These are phyloP conservation scores for Hirschfeldia incana DNA, from an alignment of 345 rosid genomes.

Conservation along the genomic window DNA sequence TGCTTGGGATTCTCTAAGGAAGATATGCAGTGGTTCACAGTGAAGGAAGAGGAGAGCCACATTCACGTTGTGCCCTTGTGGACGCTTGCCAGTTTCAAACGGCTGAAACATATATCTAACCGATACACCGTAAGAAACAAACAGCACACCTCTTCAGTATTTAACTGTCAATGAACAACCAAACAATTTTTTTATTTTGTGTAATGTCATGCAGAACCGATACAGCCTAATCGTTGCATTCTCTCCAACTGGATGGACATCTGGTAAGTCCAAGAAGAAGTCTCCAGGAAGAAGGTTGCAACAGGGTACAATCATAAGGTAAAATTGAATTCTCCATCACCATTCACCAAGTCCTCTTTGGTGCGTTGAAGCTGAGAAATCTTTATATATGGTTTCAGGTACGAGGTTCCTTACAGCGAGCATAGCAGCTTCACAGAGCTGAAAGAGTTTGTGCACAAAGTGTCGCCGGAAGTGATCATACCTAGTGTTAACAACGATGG, in stretches of 20 bases:
- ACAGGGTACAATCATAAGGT: constrained; percentile 97
- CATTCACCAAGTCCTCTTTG: background rate
- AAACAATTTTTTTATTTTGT: background rate
- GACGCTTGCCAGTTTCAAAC: constrained; percentile 95
- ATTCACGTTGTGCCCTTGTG: constrained; percentile 95
- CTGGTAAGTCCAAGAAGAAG: constrained; percentile 85
- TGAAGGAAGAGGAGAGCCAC: constrained; percentile 81
- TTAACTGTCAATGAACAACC: background rate
- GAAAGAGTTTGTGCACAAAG: constrained; percentile 70
- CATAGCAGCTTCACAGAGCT: constrained; percentile 88
- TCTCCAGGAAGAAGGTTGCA: constrained; percentile 85
- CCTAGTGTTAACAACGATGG: constrained; percentile 90
- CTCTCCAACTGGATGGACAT: constrained; percentile 95
- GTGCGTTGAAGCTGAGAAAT: background rate
- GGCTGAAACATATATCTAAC: constrained; percentile 73
- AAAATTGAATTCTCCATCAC: background rate
- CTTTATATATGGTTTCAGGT: constrained; percentile 43
- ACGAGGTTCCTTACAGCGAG: constrained; percentile 95
- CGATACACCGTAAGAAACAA: constrained; percentile 67
- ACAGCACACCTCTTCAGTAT: background rate
- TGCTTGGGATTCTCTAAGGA: constrained; percentile 75
- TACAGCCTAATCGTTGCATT: constrained; percentile 85
- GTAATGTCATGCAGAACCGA: constrained; percentile 49
- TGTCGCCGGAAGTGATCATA: constrained; percentile 69
- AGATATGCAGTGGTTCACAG: constrained; percentile 88